Conservation (phyloP, 2,329 filamentous ascomycete genomes). For the Xylariaceae sp. region DNA sequence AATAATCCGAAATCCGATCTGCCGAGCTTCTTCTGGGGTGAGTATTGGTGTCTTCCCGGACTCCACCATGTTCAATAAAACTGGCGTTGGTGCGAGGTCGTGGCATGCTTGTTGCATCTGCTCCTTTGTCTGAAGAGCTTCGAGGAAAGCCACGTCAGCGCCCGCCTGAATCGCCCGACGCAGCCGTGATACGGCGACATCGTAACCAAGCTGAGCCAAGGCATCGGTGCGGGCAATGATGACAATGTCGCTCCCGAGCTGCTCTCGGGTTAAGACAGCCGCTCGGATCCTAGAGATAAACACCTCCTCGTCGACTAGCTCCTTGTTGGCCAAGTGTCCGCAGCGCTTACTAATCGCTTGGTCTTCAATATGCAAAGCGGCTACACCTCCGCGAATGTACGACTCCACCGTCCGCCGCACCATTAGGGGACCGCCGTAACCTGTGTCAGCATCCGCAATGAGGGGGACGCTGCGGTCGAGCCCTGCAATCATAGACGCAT, state of each 20-base stretch:
- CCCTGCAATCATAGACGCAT: constrained; percentile 69
- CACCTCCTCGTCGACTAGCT: constrained; percentile 38
- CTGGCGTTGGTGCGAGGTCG: neutral
- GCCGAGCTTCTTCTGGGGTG: neutral
- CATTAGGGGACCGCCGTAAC: constrained; percentile 58
- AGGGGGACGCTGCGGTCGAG: constrained; percentile 61
- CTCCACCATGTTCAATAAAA: neutral
- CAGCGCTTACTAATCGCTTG: constrained; percentile 46
- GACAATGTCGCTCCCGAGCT: constrained; percentile 55
- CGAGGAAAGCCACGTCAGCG: constrained; percentile 58
- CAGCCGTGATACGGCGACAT: constrained; percentile 53
- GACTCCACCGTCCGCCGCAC: constrained; percentile 53
- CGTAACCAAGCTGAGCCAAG: constrained; percentile 54
- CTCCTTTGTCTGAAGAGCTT: constrained; percentile 53
- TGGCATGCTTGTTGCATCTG: constrained; percentile 12
- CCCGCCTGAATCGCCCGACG: constrained; percentile 51
- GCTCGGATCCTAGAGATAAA: constrained; percentile 41
- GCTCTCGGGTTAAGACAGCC: constrained; percentile 43
- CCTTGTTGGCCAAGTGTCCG: constrained; percentile 45
- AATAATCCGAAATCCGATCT: neutral
- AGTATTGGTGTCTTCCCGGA: neutral
- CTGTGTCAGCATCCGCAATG: constrained; percentile 66
- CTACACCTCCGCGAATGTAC: constrained; percentile 39
- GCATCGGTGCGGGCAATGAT: constrained; percentile 65
- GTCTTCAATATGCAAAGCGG: constrained; percentile 43